Base-by-base conservation (phyloP, 257 asterid genomes). In the Pogostemon cablin region DNA sequence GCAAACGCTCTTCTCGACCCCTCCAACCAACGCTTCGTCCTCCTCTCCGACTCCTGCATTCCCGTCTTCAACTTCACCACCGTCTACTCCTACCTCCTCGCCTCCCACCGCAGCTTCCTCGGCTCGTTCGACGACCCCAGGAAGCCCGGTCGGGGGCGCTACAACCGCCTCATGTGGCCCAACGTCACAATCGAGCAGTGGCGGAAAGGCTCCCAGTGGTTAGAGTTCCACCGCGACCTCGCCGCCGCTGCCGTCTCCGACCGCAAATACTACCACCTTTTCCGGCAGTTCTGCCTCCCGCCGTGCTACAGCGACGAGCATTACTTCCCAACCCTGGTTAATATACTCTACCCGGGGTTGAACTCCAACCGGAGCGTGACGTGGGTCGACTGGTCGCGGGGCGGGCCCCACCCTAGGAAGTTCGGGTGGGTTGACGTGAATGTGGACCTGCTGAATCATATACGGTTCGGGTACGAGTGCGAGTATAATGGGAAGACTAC, bases 151-250 rank as follows among this genome's bases (percentile, higher is more conserved):
- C 83, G 91, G 0, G 95, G 96, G 8, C 88, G 92, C 0, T 87
- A 90, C 83, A 85, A 84, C 68, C 84, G 35, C 5, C 78, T 66
- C 35, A 90, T 90, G 96, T 79, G 62, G 72, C 96, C 95, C 0
- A 62, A 47, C 0, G 67, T 90, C 69, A 79, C 89, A 43, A 37
- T 87, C 78, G 74, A 81, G 17, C 86, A 84, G 47, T 87, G 96
- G 91, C 88, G 93, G 3, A 90, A 90, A 63, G 88, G 95, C 40
- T 86, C 96, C 3, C 93, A 90, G 49, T 87, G 96, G 95, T 90
- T 90, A 34, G 91, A 87, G 52, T 17, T 86, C 72, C 87, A 71
- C 75, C 92, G 95, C 2, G 73, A 81, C 7, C 72, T 90, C 5
- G 95, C 93, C n/a, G 4, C 62, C 3, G 34, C 15, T 0, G 74